Percentiles rank a stretch among this genome's conserved stretches.
Evolutionary conservation across 1,139 yeast genomes (phyloP).

Genomic region (Zygoascus hellenicus): DNA sequence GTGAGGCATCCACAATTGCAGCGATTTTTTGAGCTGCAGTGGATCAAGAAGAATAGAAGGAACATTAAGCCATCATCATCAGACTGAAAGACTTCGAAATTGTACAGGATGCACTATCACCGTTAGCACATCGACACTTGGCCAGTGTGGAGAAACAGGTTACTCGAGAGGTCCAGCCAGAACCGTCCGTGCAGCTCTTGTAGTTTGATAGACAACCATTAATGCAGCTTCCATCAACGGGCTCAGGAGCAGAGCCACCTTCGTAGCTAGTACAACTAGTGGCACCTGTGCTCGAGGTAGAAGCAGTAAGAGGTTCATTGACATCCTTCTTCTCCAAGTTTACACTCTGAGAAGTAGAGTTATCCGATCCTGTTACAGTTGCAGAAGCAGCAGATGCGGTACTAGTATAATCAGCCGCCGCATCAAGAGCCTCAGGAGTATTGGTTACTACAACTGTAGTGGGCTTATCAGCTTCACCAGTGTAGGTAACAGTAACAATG

Average conservation of each 20-base stretch:
- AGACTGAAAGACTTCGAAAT: constrained; percentile 2
- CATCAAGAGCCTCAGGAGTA: not conserved
- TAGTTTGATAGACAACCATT: constrained; percentile 22
- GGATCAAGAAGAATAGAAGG: not conserved
- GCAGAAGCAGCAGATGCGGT: constrained; percentile 9
- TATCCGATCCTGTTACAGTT: constrained; percentile 7
- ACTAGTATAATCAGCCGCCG: constrained; percentile 6
- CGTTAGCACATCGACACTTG: constrained; percentile 26
- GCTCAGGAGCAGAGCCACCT: constrained; percentile 13
- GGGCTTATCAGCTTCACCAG: not conserved
- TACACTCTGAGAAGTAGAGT: not conserved
- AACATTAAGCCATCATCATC: not conserved
- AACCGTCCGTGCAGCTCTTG: constrained; percentile 14
- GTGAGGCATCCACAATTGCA: not conserved
- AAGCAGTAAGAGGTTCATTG: not conserved
- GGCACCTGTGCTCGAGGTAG: not conserved
- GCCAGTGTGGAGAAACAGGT: constrained; percentile 20
- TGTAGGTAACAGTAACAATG: constrained; percentile 7
- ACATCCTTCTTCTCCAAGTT: not conserved
- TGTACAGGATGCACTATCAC: constrained; percentile 19
- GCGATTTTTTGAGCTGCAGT: not conserved
- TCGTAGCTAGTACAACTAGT: not conserved
- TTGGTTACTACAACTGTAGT: constrained; percentile 3
- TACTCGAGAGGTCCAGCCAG: constrained; percentile 13
- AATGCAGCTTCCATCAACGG: constrained; percentile 23